Base-by-base conservation (phyloP, 2,329 filamentous ascomycete genomes). In the Fusarium sp. region DNA sequence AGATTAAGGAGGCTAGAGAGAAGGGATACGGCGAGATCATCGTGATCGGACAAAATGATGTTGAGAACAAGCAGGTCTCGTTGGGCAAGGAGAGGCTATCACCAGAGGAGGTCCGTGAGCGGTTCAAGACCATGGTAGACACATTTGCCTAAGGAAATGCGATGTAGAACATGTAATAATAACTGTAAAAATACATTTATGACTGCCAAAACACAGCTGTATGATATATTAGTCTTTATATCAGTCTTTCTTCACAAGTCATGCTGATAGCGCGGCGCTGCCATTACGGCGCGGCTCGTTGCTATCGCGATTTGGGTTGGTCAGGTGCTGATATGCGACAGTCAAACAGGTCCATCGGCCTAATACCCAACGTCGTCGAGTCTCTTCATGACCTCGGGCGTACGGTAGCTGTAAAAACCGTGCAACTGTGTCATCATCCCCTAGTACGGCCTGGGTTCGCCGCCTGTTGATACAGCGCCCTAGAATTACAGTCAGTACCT, bases 11-110 rank as follows among this genome's bases (percentile, higher is more conserved):
- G 77, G 94, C 93, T n/a, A 91, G 88, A 70, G 78, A 81, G 50
- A 91, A 90, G 80, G 91, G 90, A 42, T 96, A 95, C 78, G 90
- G 92, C 57, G 84, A 93, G 60, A 89, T 96, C 56, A 85, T 93
- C 35, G 89, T 94, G 3, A 84, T 96, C 14, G 94, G 94, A 2
- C 84, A 89, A 33, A 85, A 85, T 60, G 90, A 95, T 73, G 80
- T 92, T 5, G 81, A 84, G n/a, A 84, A 83, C 17, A 84, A 85
- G 41, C 86, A 84, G n/a, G 83, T 94, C 35, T 87, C 73, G 9
- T 64, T 80, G 23, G 79, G 78, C 41, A 82, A 81, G 54, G 78
- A 82, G 71, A 77, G 81, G 15, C 81, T 88, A 81, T 78, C 74
- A 27, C 84, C 86, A 1, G 77, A 79, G 52, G 82, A 84, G 41